Evolutionary conservation across 805 yeast species (phyloP).

Genomic region (Teunomyces aglyptinius): DNA sequence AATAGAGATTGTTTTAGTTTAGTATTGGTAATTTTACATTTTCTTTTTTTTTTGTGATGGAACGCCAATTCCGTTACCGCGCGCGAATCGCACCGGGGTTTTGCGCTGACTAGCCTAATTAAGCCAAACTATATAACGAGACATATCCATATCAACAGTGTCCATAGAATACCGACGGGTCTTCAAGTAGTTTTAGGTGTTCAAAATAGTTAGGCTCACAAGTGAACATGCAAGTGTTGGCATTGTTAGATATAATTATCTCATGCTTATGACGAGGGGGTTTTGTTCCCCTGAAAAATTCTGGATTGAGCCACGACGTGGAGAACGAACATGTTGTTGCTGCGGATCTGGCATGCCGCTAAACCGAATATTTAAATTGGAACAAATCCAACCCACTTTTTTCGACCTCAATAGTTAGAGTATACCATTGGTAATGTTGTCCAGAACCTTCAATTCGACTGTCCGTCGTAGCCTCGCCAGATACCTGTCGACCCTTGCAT

Average conservation of each 20-base stretch:
- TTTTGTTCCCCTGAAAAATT: background rate
- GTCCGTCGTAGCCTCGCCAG: slow-evolving; percentile 7
- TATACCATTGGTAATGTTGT: background rate
- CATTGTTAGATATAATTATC: background rate
- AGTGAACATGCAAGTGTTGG: too few species aligned
- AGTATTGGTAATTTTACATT: background rate
- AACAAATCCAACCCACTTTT: background rate
- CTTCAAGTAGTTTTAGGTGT: too few species aligned
- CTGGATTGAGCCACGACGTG: background rate
- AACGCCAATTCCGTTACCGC: background rate
- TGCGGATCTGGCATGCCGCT: slow-evolving; percentile 6
- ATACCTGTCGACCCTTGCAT: slow-evolving; percentile 11
- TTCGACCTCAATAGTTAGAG: background rate
- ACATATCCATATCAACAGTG: background rate
- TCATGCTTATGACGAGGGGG: background rate
- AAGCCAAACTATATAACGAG: background rate
- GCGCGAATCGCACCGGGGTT: background rate
- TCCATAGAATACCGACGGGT: too few species aligned
- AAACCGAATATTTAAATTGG: background rate
- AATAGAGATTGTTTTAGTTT: background rate
- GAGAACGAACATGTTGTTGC: background rate
- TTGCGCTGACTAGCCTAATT: background rate
- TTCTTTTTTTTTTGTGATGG: background rate
- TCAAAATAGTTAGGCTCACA: too few species aligned
- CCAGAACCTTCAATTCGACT: background rate